phyloP scores from a whole-genome alignment of 331 rosid species.

The Malus hybrid region DNA sequence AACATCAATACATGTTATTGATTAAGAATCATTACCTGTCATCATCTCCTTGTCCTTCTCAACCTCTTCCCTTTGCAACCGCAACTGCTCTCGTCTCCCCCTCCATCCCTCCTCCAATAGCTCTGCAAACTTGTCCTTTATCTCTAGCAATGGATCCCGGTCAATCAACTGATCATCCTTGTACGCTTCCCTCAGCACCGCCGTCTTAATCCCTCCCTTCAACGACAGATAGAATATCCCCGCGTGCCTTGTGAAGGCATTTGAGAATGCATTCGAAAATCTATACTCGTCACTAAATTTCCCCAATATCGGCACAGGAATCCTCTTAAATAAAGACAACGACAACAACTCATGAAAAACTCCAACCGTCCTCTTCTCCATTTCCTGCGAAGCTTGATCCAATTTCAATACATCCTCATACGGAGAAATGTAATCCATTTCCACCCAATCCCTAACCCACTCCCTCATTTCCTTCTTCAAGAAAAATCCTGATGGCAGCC shows the following conservation, averaged over 20 bases:
- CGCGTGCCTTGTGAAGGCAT: constrained; percentile 57
- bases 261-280: constrained; percentile 63
- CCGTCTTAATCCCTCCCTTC: constrained; percentile 77
- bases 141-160: constrained; percentile 60
- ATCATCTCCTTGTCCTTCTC: constrained; percentile 33
- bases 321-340: constrained; percentile 57
- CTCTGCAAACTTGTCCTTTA: constrained; percentile 53
- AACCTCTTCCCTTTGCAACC: constrained; percentile 33
- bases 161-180: constrained; percentile 43
- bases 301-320: constrained; percentile 64
- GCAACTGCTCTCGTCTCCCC: constrained; percentile 38
- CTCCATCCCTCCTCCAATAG: constrained; percentile 71
- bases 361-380: constrained; percentile 79
- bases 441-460: constrained; percentile 88
- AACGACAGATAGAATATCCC: constrained; percentile 75
- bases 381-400: constrained; percentile 57
- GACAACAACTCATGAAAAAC: constrained; percentile 76
- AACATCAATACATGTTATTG: constrained; percentile 6
- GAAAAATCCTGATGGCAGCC: constrained; percentile 57
- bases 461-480: constrained; percentile 83
- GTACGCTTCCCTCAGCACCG: constrained; percentile 73
- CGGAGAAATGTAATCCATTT: constrained; percentile 61
- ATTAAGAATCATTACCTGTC: constrained; percentile 10
- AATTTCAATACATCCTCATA: constrained; percentile 48
- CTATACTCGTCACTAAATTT: constrained; percentile 64